phyloP scores from a whole-genome alignment of 768 basidiomycete species.

The Naematelia aurantialba region DNA sequence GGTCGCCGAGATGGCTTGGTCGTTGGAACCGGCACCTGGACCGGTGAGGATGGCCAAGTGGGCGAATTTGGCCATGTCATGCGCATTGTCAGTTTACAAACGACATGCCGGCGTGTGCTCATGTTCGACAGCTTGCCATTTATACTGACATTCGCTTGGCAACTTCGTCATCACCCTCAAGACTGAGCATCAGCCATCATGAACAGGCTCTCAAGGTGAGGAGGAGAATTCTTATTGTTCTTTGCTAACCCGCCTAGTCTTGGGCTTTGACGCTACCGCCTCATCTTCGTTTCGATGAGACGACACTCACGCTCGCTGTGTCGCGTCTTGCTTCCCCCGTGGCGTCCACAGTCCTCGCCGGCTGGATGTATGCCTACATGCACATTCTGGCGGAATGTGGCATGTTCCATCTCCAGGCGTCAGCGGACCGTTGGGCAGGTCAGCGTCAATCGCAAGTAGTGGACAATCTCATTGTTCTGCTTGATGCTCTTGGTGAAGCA shows the following conservation, averaged over 20 bases:
- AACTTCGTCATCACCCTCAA: slow-evolving; percentile 11
- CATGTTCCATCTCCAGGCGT: slow-evolving; percentile 49
- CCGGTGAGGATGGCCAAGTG: slow-evolving; percentile 34
- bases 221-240: not conserved
- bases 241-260: slow-evolving; percentile 20
- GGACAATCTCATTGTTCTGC: slow-evolving; percentile 44
- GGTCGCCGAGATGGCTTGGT: slow-evolving; percentile 32
- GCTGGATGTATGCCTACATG: slow-evolving; percentile 46
- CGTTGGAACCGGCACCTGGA: slow-evolving; percentile 32
- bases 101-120: not conserved
- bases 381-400: slow-evolving; percentile 48
- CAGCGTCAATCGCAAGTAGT: slow-evolving; percentile 46
- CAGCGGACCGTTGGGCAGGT: slow-evolving; percentile 27
- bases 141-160: slow-evolving; percentile 41
- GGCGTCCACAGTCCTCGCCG: slow-evolving; percentile 27
- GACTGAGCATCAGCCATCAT: slow-evolving; percentile 11
- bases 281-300: slow-evolving; percentile 43
- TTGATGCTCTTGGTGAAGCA: slow-evolving; percentile 38
- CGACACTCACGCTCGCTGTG: slow-evolving; percentile 29
- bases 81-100: slow-evolving; percentile 39
- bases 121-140: slow-evolving; percentile 33
- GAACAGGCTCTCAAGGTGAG: slow-evolving; percentile 40
- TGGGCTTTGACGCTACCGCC: slow-evolving; percentile 45
- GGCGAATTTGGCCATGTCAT: slow-evolving; percentile 48
- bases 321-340: slow-evolving; percentile 30